These are phyloP conservation scores for Fusarium algeriense DNA, from an alignment of 2,329 filamentous ascomycete genomes.

Conservation along the genomic window DNA sequence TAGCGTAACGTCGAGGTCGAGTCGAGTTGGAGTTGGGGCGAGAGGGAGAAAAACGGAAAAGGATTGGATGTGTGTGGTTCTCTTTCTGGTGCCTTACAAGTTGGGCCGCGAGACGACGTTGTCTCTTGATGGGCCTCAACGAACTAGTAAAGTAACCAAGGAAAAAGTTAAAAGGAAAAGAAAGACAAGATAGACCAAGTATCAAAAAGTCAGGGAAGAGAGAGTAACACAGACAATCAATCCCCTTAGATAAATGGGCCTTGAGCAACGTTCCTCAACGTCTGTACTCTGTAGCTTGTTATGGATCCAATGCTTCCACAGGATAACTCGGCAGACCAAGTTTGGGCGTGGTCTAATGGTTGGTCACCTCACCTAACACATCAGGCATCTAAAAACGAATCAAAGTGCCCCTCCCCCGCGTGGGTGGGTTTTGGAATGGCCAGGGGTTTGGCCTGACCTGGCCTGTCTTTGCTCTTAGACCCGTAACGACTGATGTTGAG, in stretches of 20 bases:
- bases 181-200: not conserved
- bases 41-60: constrained; percentile 36
- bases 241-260: not conserved
- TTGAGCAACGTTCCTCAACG: constrained; percentile 30
- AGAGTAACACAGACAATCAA: constrained; percentile 8
- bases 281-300: constrained; percentile 19
- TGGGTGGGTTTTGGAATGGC: constrained; percentile 37
- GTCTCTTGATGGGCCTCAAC: constrained; percentile 16
- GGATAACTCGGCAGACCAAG: constrained; percentile 45
- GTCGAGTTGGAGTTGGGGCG: constrained; percentile 34
- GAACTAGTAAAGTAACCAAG: constrained; percentile 14
- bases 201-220: constrained; percentile 12
- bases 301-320: constrained; percentile 19
- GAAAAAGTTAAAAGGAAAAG: not conserved
- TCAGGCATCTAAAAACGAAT: constrained; percentile 43
- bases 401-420: constrained; percentile 47
- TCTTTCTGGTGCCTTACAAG: constrained; percentile 41
- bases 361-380: constrained; percentile 44
- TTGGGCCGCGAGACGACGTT: constrained; percentile 44
- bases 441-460: constrained; percentile 14
- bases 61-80: constrained; percentile 24
- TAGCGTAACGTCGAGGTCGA: constrained; percentile 42
- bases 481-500: constrained; percentile 29
- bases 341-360: constrained; percentile 40
- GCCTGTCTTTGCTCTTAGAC: constrained; percentile 4